A percentile compares a stretch with the other conserved stretches of the same genome.
Conservation (phyloP, 164 flowering plant genomes). For the Vitis rotundifolia region DNA sequence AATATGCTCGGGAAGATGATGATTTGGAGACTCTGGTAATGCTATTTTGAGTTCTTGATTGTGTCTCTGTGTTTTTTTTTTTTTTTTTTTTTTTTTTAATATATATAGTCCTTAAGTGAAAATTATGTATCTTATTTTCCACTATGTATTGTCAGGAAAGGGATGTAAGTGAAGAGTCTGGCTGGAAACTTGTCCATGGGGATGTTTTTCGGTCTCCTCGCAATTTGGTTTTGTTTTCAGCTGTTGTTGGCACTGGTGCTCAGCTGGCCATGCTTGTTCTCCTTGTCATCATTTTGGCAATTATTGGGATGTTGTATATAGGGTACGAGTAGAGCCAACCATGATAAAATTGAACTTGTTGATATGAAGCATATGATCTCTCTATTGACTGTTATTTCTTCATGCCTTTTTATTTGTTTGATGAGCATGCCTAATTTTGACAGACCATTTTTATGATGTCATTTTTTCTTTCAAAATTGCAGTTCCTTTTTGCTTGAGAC, state of each 20-base stretch:
- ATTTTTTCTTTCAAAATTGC: no score
- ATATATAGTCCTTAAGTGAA: no score
- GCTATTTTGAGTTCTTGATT: conserved; percentile 1
- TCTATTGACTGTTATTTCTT: no score
- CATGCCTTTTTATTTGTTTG: no score
- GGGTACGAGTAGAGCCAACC: conserved; percentile 60
- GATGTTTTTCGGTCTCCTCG: conserved; percentile 95
- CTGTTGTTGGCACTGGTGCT: conserved; percentile 98
- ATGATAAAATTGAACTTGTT: background rate
- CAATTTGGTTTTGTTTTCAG: conserved; percentile 77
- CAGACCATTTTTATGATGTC: no score
- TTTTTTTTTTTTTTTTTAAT: conserved; percentile 14
- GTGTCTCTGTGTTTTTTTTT: background rate
- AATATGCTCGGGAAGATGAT: conserved; percentile 98
- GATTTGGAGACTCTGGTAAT: conserved; percentile 91
- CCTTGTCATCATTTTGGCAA: conserved; percentile 89
- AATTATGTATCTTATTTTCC: background rate
- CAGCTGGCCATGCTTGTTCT: conserved; percentile 92
- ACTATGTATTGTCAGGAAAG: conserved; percentile 61
- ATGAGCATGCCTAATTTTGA: no score
- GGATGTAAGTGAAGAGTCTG: conserved; percentile 98
- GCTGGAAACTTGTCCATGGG: conserved; percentile 99
- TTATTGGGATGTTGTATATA: conserved; percentile 86
- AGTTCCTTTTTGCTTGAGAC: no score
- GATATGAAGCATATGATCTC: background rate